These are phyloP conservation scores for Teunomyces aglyptinius DNA, from an alignment of 805 yeast genomes.

Conservation along the genomic window DNA sequence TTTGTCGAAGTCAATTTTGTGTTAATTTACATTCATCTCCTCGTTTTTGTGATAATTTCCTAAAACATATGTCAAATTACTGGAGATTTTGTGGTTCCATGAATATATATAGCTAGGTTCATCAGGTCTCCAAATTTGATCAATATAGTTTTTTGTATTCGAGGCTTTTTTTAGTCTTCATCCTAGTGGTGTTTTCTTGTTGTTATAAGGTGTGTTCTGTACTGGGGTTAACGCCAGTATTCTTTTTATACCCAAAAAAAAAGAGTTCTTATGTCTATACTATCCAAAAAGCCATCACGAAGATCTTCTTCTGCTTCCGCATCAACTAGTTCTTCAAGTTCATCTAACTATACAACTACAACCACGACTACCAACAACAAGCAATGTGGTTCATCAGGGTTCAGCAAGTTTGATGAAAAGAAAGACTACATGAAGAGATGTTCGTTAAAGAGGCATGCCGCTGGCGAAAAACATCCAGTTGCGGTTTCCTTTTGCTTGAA, in stretches of 20 bases:
- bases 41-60: slow-evolving; percentile 3
- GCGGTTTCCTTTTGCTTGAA: slow-evolving; percentile 42
- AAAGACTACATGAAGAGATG: slow-evolving; percentile 45
- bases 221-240: slow-evolving; percentile 3
- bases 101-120: background rate
- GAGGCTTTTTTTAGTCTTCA: slow-evolving; percentile 1
- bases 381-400: background rate
- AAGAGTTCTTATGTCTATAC: slow-evolving; percentile 1
- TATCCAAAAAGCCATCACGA: slow-evolving; percentile 2
- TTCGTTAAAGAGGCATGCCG: slow-evolving; percentile 21
- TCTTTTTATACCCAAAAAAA: background rate
- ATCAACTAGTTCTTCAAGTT: background rate
- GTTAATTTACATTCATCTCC: background rate
- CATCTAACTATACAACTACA: background rate
- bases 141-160: background rate
- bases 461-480: slow-evolving; percentile 13
- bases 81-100: background rate
- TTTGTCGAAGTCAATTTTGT: slow-evolving; percentile 2
- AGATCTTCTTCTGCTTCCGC: slow-evolving; percentile 3
- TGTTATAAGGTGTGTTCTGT: slow-evolving; percentile 3
- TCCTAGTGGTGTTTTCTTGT: slow-evolving; percentile 1
- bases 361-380: background rate
- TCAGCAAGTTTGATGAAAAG: slow-evolving; percentile 42
- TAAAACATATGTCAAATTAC: background rate
- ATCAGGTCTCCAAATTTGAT: background rate